These are phyloP conservation scores for Zizania latifolia DNA, from an alignment of 176 grass and related monocot genomes.

Conservation along the genomic window DNA sequence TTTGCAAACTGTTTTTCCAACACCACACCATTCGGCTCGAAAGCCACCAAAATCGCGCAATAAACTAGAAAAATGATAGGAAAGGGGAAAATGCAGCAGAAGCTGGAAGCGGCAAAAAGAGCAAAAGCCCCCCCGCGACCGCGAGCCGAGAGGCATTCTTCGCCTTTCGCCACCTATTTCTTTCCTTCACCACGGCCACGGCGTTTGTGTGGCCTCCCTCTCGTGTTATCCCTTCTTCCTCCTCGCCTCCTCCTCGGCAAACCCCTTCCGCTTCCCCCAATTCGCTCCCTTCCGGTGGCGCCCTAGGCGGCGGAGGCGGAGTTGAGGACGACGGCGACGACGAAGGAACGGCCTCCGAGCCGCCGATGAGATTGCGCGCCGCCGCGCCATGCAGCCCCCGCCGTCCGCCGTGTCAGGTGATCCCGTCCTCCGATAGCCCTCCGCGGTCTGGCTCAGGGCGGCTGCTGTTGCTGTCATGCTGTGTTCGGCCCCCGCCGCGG, in stretches of 20 bases:
- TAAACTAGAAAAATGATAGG: too few relatives aligned
- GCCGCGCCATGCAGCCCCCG: constrained; percentile 52
- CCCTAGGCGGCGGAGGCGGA: neutral
- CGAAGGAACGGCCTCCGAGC: constrained; percentile 4
- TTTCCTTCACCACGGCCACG: constrained; percentile 44
- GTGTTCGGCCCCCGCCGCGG: neutral
- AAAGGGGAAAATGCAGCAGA: neutral
- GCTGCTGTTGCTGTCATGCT: neutral
- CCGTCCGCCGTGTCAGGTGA: constrained; percentile 61
- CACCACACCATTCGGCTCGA: too few relatives aligned
- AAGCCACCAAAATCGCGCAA: too few relatives aligned
- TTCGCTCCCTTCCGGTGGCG: neutral
- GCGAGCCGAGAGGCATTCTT: neutral
- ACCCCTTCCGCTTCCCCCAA: constrained; percentile 9
- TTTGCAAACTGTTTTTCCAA: too few relatives aligned
- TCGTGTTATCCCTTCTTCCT: constrained; percentile 76
- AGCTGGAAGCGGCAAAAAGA: neutral
- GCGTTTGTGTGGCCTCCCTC: constrained; percentile 83
- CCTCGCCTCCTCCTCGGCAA: neutral
- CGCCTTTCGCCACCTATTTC: neutral
- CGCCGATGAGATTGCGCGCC: constrained; percentile 76
- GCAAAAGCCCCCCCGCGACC: too few relatives aligned
- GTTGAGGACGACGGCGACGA: neutral
- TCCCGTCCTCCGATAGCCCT: neutral
- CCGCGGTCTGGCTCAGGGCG: neutral